Base-by-base conservation (phyloP, 2,329 filamentous ascomycete genomes). In the Pseudocercospora fuligena region DNA sequence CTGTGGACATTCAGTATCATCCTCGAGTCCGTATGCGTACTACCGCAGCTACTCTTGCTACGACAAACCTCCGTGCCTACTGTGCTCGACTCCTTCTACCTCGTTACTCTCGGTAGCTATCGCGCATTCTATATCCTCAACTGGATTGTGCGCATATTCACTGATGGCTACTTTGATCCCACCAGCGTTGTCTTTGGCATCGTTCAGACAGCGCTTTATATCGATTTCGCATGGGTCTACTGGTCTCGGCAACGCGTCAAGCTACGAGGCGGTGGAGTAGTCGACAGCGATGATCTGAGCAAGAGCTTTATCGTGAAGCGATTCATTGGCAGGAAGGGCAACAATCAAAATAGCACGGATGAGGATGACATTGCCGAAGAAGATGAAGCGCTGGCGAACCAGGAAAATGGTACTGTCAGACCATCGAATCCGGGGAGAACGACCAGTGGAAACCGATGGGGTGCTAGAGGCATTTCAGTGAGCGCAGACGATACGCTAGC, bases 191-290 rank as follows among this genome's bases (percentile, higher is more conserved):
- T 96, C 68, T 97, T 97, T 75, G 94, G 94, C 64, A 82, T 96
- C 66, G 84, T 98, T 27, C 94, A 98, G 82, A 97, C 93, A 0
- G 89, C 91, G 0, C 87, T 97, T 51, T 97, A 97, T 79, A 78
- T 94, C 73, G 94, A 98, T 80, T 98, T 98, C 77, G 93, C 93
- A 40, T 97, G 94, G 93, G 93, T 98, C 1, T 98, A 98, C 84
- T 97, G 92, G 82, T 92, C 91, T 11, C 88, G 94, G 70, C 94
- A 97, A 82, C 88, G 94, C 65, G 93, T 98, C 76, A 97, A 97
- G 89, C 89, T 98, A 16, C 88, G 94, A 68, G 90, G 88, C 71
- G 94, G 94, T 53, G 92, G 93, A 6, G 85, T 97, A 19, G 92
- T 98, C 14, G 94, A 98, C 76, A 90, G 90, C 3, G 94, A 97